phyloP scores from a whole-genome alignment of 2,329 filamentous ascomycete species.

The Penicillium thymicola region DNA sequence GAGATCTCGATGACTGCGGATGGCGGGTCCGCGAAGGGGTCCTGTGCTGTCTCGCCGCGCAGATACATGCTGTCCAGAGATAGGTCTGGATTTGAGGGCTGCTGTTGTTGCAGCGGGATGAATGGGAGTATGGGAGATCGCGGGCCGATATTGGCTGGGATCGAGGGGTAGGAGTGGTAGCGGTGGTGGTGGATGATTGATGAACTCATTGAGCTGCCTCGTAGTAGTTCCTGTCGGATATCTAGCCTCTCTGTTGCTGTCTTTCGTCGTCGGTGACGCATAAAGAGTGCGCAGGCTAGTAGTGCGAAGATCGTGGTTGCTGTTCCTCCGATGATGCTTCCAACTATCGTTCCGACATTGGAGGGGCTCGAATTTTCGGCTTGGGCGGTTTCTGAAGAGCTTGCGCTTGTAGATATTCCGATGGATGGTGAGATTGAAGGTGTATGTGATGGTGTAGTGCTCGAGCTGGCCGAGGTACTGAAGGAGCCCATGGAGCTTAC shows the following conservation, averaged over 20 bases:
- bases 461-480: background rate
- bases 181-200: background rate
- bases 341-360: constrained; percentile 26
- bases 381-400: background rate
- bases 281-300: constrained; percentile 22
- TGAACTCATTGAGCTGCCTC: constrained; percentile 17
- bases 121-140: constrained; percentile 3
- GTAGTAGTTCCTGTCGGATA: constrained; percentile 20
- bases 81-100: constrained; percentile 6
- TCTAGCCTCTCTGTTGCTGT: background rate
- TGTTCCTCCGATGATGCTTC: constrained; percentile 28
- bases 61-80: constrained; percentile 7
- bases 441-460: background rate
- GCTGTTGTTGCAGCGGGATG: constrained; percentile 9
- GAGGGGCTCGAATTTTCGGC: background rate
- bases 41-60: background rate
- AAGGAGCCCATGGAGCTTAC: background rate
- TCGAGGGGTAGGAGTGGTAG: constrained; percentile 6
- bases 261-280: constrained; percentile 22
- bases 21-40: constrained; percentile 1
- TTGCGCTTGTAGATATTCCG: background rate
- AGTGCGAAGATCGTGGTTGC: constrained; percentile 24
- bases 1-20: constrained; percentile 13
- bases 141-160: constrained; percentile 1
- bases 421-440: background rate